phyloP scores from a whole-genome alignment of 75 land plant species.

The Chamaecyparis obtusa region DNA sequence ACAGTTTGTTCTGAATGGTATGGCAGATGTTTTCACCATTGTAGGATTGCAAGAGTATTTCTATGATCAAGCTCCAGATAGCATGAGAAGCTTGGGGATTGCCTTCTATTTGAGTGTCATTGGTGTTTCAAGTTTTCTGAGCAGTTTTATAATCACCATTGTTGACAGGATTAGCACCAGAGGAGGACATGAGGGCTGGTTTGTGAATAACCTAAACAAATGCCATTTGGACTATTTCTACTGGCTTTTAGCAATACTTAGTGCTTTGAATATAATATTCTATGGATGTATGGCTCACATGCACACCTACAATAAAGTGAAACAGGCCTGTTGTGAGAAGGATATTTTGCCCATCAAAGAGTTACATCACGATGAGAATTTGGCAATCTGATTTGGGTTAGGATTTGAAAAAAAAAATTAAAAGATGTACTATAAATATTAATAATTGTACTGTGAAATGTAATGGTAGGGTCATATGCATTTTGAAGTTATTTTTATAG shows the following conservation, averaged over 20 bases:
- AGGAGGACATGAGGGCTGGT: constrained; percentile 37
- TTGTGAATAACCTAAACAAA: constrained; percentile 37
- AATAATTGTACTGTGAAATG: too few species aligned
- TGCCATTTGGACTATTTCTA: constrained; percentile 50
- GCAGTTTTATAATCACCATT: constrained; percentile 27
- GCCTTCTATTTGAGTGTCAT: constrained; percentile 65
- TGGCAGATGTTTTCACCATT: constrained; percentile 57
- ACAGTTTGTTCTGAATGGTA: constrained; percentile 57
- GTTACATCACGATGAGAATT: neutral
- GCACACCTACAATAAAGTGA: constrained; percentile 44
- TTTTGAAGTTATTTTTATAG: too few species aligned
- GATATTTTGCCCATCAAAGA: neutral
- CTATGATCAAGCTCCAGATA: constrained; percentile 81
- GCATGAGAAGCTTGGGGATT: constrained; percentile 77
- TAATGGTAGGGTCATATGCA: too few species aligned
- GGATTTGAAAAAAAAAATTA: too few species aligned
- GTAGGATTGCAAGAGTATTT: constrained; percentile 81
- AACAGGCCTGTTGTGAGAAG: neutral
- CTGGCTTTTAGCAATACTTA: constrained; percentile 42
- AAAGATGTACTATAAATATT: too few species aligned
- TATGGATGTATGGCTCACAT: constrained; percentile 30
- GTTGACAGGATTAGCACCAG: constrained; percentile 20
- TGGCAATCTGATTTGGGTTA: neutral
- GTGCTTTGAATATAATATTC: constrained; percentile 21
- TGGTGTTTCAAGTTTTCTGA: constrained; percentile 30